Conservation (phyloP, 768 basidiomycete genomes). For the Hortiboletus campestris region DNA sequence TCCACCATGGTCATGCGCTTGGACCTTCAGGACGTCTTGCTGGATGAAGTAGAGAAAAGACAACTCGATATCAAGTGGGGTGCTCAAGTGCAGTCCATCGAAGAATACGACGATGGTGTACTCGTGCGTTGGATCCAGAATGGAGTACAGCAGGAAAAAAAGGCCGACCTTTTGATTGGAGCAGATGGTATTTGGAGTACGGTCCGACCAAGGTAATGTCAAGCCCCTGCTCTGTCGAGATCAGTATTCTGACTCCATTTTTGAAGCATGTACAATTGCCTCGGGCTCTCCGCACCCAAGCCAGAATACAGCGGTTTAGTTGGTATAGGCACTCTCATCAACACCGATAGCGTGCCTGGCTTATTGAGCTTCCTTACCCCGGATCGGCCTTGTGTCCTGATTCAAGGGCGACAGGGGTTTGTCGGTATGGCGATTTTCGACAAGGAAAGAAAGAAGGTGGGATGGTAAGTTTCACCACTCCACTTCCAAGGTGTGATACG, state of each 20-base stretch:
- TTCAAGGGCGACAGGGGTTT: conserved; percentile 27
- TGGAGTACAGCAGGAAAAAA: conserved; percentile 19
- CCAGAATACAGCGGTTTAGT: conserved; percentile 32
- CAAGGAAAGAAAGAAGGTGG: conserved; percentile 21
- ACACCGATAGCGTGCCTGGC: conserved; percentile 20
- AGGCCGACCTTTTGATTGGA: conserved; percentile 31
- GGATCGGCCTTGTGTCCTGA: conserved; percentile 30
- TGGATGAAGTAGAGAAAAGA: conserved; percentile 26
- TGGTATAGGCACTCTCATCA: conserved; percentile 19
- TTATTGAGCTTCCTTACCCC: conserved; percentile 16
- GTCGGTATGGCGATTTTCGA: conserved; percentile 30
- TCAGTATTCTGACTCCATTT: neutral
- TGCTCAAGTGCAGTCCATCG: conserved; percentile 22
- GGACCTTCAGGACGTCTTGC: conserved; percentile 32
- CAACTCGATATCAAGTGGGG: conserved; percentile 21
- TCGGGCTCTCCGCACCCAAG: conserved; percentile 17
- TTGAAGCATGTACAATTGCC: conserved; percentile 23
- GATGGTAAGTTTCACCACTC: conserved; percentile 18
- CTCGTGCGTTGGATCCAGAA: conserved; percentile 27
- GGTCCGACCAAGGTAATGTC: conserved; percentile 22
- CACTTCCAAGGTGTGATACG: neutral
- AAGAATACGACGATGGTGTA: conserved; percentile 25
- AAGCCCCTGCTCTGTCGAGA: neutral
- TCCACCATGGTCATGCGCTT: conserved; percentile 29
- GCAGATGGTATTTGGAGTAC: conserved; percentile 34